Evolutionary conservation across 306 rosid species (phyloP).

Genomic region (Acmispon strigosus): DNA sequence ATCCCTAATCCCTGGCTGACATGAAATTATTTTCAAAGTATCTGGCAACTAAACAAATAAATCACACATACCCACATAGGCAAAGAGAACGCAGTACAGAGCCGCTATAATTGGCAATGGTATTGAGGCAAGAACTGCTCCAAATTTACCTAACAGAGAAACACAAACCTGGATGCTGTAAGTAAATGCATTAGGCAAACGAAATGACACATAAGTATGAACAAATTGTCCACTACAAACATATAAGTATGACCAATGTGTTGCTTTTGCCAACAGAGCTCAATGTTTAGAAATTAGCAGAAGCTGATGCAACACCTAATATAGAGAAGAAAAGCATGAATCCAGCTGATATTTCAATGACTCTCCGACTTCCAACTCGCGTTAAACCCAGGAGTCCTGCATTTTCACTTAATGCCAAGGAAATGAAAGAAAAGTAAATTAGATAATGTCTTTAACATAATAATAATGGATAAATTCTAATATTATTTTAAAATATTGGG

Average conservation of each 20-base stretch:
- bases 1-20: background rate
- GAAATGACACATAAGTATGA: background rate
- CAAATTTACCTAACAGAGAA: constrained; percentile 67
- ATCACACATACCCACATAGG: constrained; percentile 64
- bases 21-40: background rate
- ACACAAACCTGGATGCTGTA: constrained; percentile 6
- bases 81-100: constrained; percentile 73
- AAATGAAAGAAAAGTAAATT: constrained; percentile 14
- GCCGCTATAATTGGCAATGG: constrained; percentile 82
- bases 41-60: background rate
- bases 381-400: constrained; percentile 93
- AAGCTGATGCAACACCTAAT: constrained; percentile 40
- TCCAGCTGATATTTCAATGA: constrained; percentile 63
- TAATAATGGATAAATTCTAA: background rate
- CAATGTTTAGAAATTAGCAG: background rate
- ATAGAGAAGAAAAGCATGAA: constrained; percentile 89
- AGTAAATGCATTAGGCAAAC: background rate
- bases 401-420: constrained; percentile 53
- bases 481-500: too few species aligned
- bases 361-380: constrained; percentile 75
- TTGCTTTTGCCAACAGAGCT: background rate
- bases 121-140: constrained; percentile 85
- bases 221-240: background rate
- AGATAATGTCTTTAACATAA: background rate
- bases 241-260: background rate